Percentiles rank a stretch among this genome's conserved stretches.
These are phyloP conservation scores for Trametes gibbosa DNA, from an alignment of 768 basidiomycete species.

Conservation along the genomic window DNA sequence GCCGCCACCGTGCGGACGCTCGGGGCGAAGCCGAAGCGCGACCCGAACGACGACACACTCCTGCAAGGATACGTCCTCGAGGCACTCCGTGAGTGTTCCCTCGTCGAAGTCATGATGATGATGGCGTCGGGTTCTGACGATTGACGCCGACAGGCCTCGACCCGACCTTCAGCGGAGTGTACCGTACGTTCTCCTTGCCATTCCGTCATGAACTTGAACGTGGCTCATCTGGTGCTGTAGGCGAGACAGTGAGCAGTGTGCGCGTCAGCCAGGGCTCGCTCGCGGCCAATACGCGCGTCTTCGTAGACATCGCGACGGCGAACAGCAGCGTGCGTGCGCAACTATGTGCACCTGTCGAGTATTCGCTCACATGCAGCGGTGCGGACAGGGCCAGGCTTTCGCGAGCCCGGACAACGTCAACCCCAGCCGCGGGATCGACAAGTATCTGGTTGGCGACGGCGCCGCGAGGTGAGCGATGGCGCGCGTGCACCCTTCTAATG, in stretches of 20 bases:
- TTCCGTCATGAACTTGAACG: neutral
- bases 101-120: neutral
- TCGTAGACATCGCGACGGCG: constrained; percentile 59
- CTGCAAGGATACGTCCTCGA: constrained; percentile 64
- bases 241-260: constrained; percentile 47
- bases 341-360: neutral
- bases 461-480: too few relatives aligned
- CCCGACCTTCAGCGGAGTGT: constrained; percentile 69
- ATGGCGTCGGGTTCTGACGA: neutral
- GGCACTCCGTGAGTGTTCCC: constrained; percentile 57
- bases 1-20: constrained; percentile 18
- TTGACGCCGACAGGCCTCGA: constrained; percentile 51
- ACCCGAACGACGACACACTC: constrained; percentile 36
- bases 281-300: constrained; percentile 52
- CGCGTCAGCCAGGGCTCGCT: constrained; percentile 41
- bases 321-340: constrained; percentile 50
- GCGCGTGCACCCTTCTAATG: too few relatives aligned
- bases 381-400: constrained; percentile 47
- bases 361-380: too few relatives aligned
- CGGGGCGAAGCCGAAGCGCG: constrained; percentile 11
- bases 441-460: constrained; percentile 50
- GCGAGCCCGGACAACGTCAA: constrained; percentile 45
- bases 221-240: constrained; percentile 27
- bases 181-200: constrained; percentile 42
- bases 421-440: constrained; percentile 40